These are phyloP conservation scores for Trypethelium eluteriae DNA, from an alignment of 495 filamentous ascomycete species.

Conservation along the genomic window DNA sequence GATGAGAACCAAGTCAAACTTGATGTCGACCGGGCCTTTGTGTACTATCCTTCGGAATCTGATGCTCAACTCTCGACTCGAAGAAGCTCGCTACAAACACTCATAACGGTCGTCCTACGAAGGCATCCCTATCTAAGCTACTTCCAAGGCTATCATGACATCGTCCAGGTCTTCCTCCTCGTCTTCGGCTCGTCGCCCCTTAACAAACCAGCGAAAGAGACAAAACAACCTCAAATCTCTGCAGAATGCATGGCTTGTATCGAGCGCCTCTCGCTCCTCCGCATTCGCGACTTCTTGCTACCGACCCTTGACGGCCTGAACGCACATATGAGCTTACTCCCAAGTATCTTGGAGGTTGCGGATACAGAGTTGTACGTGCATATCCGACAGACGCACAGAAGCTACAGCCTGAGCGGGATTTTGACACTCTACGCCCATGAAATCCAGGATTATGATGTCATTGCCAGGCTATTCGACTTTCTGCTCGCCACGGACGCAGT, in stretches of 20 bases:
- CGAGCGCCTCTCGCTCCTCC: slow-evolving; percentile 71
- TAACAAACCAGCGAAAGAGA: background rate
- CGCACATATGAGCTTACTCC: slow-evolving; percentile 75
- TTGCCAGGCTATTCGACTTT: slow-evolving; percentile 83
- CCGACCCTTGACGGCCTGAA: slow-evolving; percentile 75
- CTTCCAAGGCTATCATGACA: slow-evolving; percentile 98
- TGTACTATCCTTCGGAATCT: slow-evolving; percentile 83
- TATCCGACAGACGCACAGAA: slow-evolving; percentile 70
- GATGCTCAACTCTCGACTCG: background rate
- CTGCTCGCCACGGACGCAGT: slow-evolving; percentile 76
- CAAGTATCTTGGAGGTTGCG: slow-evolving; percentile 61
- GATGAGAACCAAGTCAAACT: slow-evolving; percentile 84
- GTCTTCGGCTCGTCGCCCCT: slow-evolving; percentile 50
- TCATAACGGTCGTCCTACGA: slow-evolving; percentile 71
- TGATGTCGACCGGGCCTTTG: slow-evolving; percentile 91
- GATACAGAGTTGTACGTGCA: slow-evolving; percentile 63
- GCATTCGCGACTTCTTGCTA: slow-evolving; percentile 96
- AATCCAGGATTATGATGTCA: slow-evolving; percentile 80
- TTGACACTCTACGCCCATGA: slow-evolving; percentile 95
- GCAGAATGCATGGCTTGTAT: slow-evolving; percentile 41
- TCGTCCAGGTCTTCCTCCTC: slow-evolving; percentile 90
- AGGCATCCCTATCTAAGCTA: slow-evolving; percentile 82
- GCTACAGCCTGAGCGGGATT: slow-evolving; percentile 84
- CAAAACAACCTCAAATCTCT: slow-evolving; percentile 39
- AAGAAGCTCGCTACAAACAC: slow-evolving; percentile 22